phyloP scores from a whole-genome alignment of 1,139 yeast species.

The Kluyveromyces sp. region DNA sequence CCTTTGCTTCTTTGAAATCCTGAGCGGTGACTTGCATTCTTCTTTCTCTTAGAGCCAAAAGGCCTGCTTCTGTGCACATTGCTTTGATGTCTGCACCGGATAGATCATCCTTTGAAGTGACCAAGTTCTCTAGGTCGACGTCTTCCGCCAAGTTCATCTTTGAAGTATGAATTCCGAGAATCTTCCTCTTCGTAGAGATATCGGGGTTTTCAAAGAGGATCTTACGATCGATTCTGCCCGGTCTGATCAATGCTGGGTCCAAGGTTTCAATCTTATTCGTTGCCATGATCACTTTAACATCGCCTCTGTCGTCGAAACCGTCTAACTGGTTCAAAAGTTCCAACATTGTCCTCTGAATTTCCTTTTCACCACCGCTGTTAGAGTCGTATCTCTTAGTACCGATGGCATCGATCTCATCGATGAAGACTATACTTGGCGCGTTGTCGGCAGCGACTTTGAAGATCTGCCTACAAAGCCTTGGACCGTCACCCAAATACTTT shows the following conservation, averaged over 20 bases:
- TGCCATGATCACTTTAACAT: conserved; percentile 98
- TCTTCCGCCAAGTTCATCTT: conserved; percentile 89
- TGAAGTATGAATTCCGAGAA: conserved; percentile 85
- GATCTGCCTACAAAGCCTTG: conserved; percentile 86
- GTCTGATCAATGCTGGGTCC: conserved; percentile 97
- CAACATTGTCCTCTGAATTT: conserved; percentile 97
- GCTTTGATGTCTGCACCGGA: conserved; percentile 99
- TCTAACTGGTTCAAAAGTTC: conserved; percentile 94
- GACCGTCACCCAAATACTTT: conserved; percentile 97
- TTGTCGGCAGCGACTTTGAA: conserved; percentile 96
- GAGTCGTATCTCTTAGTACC: conserved; percentile 97
- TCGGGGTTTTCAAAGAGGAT: conserved; percentile 96
- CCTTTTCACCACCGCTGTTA: conserved; percentile 94
- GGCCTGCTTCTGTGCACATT: conserved; percentile 95
- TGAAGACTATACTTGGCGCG: conserved; percentile 96
- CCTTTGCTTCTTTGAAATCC: conserved; percentile 92
- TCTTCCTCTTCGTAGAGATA: conserved; percentile 85
- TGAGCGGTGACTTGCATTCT: conserved; percentile 97
- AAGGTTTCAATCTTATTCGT: conserved; percentile 91
- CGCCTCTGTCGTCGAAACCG: conserved; percentile 98
- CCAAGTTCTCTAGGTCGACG: conserved; percentile 84
- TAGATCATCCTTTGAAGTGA: conserved; percentile 86
- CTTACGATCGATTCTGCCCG: conserved; percentile 98
- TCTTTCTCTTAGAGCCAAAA: conserved; percentile 92
- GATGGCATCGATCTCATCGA: conserved; percentile 98